Percentiles rank a stretch among this genome's conserved stretches.
These are phyloP conservation scores for Yarrowia keelungensis DNA, from an alignment of 805 yeast genomes.

Conservation along the genomic window DNA sequence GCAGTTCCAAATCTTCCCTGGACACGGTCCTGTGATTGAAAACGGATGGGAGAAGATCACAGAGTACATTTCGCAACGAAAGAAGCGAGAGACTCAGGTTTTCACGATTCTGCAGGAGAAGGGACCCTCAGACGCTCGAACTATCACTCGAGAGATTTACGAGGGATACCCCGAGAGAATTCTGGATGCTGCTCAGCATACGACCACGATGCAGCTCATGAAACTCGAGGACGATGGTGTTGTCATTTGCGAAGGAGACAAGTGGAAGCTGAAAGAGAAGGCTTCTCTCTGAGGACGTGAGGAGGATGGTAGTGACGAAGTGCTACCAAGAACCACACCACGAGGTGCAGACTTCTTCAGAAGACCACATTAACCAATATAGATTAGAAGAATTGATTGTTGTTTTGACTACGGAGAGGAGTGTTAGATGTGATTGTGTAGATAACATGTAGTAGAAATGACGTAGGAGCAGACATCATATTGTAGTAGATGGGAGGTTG, in stretches of 20 bases:
- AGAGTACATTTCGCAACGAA: conserved; percentile 50
- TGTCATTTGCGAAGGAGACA: background rate
- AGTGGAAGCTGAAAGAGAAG: conserved; percentile 14
- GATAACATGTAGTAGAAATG: too few species aligned
- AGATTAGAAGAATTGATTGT: conserved; percentile 1
- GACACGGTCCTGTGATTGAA: conserved; percentile 50
- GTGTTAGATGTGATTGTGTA: too few species aligned
- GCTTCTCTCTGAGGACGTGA: conserved; percentile 3
- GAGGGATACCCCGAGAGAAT: conserved; percentile 45
- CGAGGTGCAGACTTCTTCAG: too few species aligned
- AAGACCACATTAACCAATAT: background rate
- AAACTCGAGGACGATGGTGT: conserved; percentile 47
- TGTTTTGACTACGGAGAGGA: too few species aligned
- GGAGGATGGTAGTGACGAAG: too few species aligned
- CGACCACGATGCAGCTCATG: conserved; percentile 47
- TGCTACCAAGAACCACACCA: too few species aligned
- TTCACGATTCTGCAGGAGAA: conserved; percentile 41
- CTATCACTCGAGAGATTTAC: conserved; percentile 46
- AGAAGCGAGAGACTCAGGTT: conserved; percentile 49
- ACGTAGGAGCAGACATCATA: too few species aligned
- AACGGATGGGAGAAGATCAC: conserved; percentile 48
- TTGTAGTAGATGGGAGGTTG: too few species aligned
- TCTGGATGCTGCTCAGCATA: conserved; percentile 47
- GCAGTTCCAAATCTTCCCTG: conserved; percentile 48
- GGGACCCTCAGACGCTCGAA: conserved; percentile 38